These are phyloP conservation scores for Tuber indicum DNA, from an alignment of 495 filamentous ascomycete species.

Conservation along the genomic window DNA sequence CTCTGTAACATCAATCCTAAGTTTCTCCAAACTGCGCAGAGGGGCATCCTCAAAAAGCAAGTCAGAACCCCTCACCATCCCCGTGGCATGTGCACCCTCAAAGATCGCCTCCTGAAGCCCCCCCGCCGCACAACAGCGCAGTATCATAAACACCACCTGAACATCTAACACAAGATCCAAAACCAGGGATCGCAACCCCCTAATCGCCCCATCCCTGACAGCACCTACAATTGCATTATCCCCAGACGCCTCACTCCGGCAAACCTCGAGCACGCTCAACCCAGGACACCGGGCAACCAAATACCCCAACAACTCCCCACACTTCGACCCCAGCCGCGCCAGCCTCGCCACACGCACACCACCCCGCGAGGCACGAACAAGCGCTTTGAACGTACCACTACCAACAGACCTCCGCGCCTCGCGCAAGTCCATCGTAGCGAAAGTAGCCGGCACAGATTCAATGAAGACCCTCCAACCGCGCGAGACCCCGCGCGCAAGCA, in stretches of 20 bases:
- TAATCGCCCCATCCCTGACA: neutral
- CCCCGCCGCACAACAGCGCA: neutral
- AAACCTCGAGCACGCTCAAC: neutral
- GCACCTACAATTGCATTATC: neutral
- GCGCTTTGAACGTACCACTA: neutral
- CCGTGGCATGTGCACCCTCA: neutral
- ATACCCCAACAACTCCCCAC: neutral
- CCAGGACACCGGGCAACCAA: neutral
- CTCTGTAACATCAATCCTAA: neutral
- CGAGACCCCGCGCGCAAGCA: conserved; percentile 11
- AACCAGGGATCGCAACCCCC: neutral
- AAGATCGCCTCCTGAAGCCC: neutral
- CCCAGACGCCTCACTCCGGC: neutral
- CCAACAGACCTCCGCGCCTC: neutral
- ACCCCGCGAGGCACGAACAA: neutral
- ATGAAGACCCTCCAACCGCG: neutral
- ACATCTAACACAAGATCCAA: neutral
- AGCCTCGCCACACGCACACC: neutral
- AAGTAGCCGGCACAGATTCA: neutral
- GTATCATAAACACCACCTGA: neutral
- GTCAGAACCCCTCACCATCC: neutral
- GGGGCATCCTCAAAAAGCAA: neutral
- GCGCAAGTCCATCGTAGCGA: conserved; percentile 6
- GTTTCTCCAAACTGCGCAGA: neutral
- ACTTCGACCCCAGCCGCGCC: neutral